Conservation (phyloP, 2,329 filamentous ascomycete genomes). For the Pseudomassariella vexata region DNA sequence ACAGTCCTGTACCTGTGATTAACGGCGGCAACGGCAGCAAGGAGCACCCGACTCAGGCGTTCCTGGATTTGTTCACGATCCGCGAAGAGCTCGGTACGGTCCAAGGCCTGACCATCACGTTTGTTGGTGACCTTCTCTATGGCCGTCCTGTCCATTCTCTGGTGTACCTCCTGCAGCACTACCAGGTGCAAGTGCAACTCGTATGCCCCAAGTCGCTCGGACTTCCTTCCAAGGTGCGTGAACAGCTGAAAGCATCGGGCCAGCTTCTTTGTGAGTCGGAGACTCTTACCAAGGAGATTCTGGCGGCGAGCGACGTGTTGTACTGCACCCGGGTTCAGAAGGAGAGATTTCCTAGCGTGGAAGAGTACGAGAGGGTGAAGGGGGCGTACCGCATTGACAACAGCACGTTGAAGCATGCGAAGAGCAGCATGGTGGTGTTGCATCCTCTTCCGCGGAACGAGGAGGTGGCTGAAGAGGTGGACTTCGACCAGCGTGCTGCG, state of each 20-base stretch:
- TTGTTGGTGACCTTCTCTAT: conserved; percentile 87
- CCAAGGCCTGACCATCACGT: conserved; percentile 92
- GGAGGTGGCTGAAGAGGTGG: conserved; percentile 92
- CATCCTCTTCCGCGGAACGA: conserved; percentile 91
- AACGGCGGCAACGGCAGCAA: conserved; percentile 95
- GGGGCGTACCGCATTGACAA: conserved; percentile 87
- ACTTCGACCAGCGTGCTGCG: conserved; percentile 92
- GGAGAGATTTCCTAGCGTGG: conserved; percentile 80
- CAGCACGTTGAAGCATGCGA: conserved; percentile 81
- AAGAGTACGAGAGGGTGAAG: conserved; percentile 82
- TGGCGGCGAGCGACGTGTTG: conserved; percentile 81
- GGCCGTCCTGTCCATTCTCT: conserved; percentile 94
- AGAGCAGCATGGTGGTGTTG: conserved; percentile 89
- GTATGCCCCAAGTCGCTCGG: conserved; percentile 75
- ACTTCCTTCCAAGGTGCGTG: conserved; percentile 69
- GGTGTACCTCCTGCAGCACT: conserved; percentile 88
- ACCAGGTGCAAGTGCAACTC: conserved; percentile 90
- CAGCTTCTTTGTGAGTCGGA: conserved; percentile 73
- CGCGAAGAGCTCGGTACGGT: conserved; percentile 95
- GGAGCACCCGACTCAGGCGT: conserved; percentile 95
- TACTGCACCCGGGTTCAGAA: conserved; percentile 98
- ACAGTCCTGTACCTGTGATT: conserved; percentile 85
- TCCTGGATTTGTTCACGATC: conserved; percentile 97
- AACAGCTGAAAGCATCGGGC: conserved; percentile 65
- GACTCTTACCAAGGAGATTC: conserved; percentile 77